These are phyloP conservation scores for Podosphaera xanthii DNA, from an alignment of 2,329 filamentous ascomycete genomes.

Conservation along the genomic window DNA sequence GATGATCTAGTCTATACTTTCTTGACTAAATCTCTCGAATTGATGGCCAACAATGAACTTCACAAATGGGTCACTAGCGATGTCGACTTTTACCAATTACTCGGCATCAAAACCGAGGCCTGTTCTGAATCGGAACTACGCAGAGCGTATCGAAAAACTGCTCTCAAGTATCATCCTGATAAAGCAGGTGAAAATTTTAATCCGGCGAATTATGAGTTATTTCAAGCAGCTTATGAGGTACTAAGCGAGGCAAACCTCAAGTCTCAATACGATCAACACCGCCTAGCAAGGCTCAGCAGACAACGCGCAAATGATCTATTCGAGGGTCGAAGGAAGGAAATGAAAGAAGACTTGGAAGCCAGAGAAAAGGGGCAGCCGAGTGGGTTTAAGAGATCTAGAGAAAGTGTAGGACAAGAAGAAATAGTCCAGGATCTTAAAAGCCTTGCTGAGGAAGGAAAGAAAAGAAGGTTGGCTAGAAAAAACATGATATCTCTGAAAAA, in stretches of 20 bases:
- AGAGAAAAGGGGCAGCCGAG: constrained; percentile 35
- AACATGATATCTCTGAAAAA: constrained; percentile 5
- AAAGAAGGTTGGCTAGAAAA: constrained; percentile 25
- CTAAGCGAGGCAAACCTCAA: constrained; percentile 49
- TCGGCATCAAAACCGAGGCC: constrained; percentile 12
- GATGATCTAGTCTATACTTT: no score
- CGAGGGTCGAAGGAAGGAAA: constrained; percentile 45
- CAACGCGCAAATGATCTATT: constrained; percentile 50
- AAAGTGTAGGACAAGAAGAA: constrained; percentile 20
- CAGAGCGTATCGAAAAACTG: constrained; percentile 56
- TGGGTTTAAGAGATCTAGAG: constrained; percentile 36
- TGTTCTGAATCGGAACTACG: constrained; percentile 13
- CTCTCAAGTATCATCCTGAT: constrained; percentile 84
- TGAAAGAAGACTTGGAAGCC: constrained; percentile 71
- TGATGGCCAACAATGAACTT: constrained; percentile 15
- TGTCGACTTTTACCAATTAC: constrained; percentile 16
- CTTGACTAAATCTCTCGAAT: no score
- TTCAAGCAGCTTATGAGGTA: constrained; percentile 71
- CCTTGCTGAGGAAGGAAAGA: constrained; percentile 28
- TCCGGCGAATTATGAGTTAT: constrained; percentile 60
- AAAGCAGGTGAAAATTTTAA: constrained; percentile 59
- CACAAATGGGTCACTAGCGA: constrained; percentile 15
- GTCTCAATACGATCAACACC: constrained; percentile 54
- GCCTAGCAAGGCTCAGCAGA: constrained; percentile 47
- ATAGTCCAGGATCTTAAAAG: constrained; percentile 28